Percentiles rank a stretch among this genome's conserved stretches.
phyloP scores from a whole-genome alignment of 2,329 filamentous ascomycete genomes.

The Microsporum audouinii region DNA sequence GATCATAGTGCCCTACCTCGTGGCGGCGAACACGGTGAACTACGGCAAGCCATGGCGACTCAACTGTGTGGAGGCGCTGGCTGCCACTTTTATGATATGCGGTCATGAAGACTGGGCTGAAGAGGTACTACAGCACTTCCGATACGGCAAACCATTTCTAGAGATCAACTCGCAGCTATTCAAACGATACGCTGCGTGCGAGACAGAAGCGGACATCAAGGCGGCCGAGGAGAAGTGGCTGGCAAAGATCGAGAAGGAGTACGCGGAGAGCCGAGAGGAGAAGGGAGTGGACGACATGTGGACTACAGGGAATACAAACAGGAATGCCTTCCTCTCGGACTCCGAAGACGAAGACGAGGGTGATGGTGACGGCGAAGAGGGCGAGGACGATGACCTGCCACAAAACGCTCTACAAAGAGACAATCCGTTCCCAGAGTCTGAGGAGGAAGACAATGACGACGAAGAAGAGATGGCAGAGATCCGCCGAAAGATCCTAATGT shows the following conservation, averaged over 20 bases:
- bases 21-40: conserved; percentile 93
- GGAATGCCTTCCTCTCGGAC: conserved; percentile 39
- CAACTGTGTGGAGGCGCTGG: conserved; percentile 91
- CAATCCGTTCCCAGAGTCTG: conserved; percentile 66
- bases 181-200: conserved; percentile 73
- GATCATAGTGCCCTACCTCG: conserved; percentile 68
- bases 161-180: conserved; percentile 79
- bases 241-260: conserved; percentile 78
- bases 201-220: conserved; percentile 71
- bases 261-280: conserved; percentile 61
- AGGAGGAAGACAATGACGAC: conserved; percentile 65
- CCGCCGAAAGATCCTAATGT: conserved; percentile 75
- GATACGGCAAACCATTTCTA: conserved; percentile 77
- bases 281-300: conserved; percentile 58
- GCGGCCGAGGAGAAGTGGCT: conserved; percentile 79
- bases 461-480: conserved; percentile 91
- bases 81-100: conserved; percentile 86
- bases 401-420: conserved; percentile 47
- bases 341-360: conserved; percentile 33
- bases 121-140: conserved; percentile 69
- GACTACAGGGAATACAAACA: conserved; percentile 83
- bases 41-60: conserved; percentile 91
- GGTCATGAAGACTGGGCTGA: conserved; percentile 85
- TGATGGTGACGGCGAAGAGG: conserved; percentile 24
- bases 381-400: conserved; percentile 34